These are phyloP conservation scores for Volvox reticuliferus DNA, from an alignment of 139 green algal genomes.

Conservation along the genomic window DNA sequence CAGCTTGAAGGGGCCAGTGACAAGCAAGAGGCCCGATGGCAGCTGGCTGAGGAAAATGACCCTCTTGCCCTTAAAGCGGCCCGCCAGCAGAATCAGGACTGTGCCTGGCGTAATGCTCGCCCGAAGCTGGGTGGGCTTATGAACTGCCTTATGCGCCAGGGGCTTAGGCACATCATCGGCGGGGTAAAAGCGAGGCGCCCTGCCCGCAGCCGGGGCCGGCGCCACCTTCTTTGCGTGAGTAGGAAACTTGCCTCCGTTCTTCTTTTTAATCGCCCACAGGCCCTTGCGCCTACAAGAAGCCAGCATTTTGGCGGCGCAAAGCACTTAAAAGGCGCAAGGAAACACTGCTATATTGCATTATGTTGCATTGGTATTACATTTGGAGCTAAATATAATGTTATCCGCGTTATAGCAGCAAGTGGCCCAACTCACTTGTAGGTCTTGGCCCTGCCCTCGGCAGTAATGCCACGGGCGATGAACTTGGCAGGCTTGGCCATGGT, in stretches of 20 bases:
- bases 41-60: conserved; percentile 98
- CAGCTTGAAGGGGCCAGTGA: conserved; percentile 96
- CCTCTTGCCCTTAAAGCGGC: conserved; percentile 98
- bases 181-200: conserved; percentile 93
- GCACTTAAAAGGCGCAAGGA: too few species aligned
- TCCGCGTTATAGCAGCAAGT: background rate
- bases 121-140: conserved; percentile 91
- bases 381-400: too few species aligned
- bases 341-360: too few species aligned
- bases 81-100: conserved; percentile 97
- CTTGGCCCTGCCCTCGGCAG: conserved; percentile 47
- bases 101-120: conserved; percentile 95
- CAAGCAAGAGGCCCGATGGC: conserved; percentile 93
- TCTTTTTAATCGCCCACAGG: conserved; percentile 96
- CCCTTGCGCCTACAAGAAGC: conserved; percentile 57
- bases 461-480: conserved; percentile 51
- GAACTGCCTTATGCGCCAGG: conserved; percentile 70
- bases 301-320: conserved; percentile 39
- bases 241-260: conserved; percentile 97
- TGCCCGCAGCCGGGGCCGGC: conserved; percentile 56
- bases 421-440: conserved; percentile 46
- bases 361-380: too few species aligned
- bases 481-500: conserved; percentile 51
- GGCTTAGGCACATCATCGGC: conserved; percentile 93
- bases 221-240: conserved; percentile 75